A percentile compares a stretch with the other conserved stretches of the same genome.
Conservation (phyloP, 306 rosid genomes). For the Ammopiptanthus mongolicus region DNA sequence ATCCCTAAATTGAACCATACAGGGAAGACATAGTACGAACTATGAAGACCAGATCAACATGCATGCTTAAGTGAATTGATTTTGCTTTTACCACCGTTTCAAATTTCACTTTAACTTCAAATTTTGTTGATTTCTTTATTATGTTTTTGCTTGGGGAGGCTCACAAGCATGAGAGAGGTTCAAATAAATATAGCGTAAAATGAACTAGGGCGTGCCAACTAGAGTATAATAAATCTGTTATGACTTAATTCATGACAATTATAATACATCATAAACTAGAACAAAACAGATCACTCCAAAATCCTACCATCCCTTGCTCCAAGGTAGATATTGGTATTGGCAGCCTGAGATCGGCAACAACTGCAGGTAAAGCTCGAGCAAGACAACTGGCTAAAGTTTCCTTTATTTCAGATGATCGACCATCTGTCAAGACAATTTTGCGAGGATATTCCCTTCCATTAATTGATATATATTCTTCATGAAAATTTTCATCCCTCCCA, state of each 20-base stretch:
- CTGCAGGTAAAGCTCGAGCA: constrained; percentile 74
- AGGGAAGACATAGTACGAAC: neutral
- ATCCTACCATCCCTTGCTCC: constrained; percentile 84
- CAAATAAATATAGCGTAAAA: neutral
- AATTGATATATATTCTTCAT: constrained; percentile 63
- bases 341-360: constrained; percentile 67
- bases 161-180: neutral
- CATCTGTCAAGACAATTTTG: constrained; percentile 68
- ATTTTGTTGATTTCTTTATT: neutral
- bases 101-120: neutral
- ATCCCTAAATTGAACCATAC: neutral
- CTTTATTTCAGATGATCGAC: constrained; percentile 87
- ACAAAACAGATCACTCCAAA: constrained; percentile 10
- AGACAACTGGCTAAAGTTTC: constrained; percentile 79
- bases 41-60: neutral
- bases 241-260: neutral
- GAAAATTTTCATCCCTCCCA: constrained; percentile 79
- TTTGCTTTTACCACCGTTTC: neutral
- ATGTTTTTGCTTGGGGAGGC: neutral
- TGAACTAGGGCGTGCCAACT: neutral
- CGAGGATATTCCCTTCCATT: constrained; percentile 66
- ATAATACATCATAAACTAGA: constrained; percentile 3
- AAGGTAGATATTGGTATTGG: constrained; percentile 71
- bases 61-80: neutral
- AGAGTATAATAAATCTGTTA: constrained; percentile 3